These are phyloP conservation scores for Apiospora saccharicola DNA, from an alignment of 2,329 filamentous ascomycete genomes.

Conservation along the genomic window DNA sequence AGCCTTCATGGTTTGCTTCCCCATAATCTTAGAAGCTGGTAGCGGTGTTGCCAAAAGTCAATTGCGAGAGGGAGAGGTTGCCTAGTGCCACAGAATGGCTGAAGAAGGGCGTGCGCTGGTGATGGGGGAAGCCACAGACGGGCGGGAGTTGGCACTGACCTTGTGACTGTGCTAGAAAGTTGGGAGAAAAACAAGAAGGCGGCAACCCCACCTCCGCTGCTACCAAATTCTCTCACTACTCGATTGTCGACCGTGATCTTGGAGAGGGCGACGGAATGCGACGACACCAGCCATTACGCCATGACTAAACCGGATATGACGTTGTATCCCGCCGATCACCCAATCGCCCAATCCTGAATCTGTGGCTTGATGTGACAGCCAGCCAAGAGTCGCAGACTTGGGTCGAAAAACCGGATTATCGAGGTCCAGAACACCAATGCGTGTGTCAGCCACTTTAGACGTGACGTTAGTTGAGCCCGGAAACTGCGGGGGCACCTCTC, in stretches of 20 bases:
- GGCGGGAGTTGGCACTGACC: neutral
- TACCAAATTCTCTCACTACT: neutral
- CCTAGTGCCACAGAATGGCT: constrained; percentile 6
- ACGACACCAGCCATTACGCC: constrained; percentile 22
- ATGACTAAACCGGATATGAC: constrained; percentile 23
- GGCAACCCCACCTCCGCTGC: neutral
- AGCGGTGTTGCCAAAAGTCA: neutral
- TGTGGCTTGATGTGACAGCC: constrained; percentile 21
- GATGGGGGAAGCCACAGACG: neutral
- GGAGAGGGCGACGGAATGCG: neutral
- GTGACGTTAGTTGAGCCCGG: constrained; percentile 11
- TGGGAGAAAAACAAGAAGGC: neutral
- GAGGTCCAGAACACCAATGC: neutral
- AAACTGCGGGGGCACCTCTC: neutral
- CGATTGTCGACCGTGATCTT: neutral
- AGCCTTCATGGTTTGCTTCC: too few species aligned
- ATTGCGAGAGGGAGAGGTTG: neutral
- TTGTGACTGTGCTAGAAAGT: neutral
- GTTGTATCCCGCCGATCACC: constrained; percentile 15
- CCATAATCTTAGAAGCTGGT: too few species aligned
- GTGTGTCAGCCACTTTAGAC: constrained; percentile 19
- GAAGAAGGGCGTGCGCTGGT: neutral
- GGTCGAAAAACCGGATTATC: constrained; percentile 21
- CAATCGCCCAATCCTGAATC: neutral
- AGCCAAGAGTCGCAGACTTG: constrained; percentile 5